These are phyloP conservation scores for Epicoccum sorghinum DNA, from an alignment of 2,329 filamentous ascomycete genomes.

Conservation along the genomic window DNA sequence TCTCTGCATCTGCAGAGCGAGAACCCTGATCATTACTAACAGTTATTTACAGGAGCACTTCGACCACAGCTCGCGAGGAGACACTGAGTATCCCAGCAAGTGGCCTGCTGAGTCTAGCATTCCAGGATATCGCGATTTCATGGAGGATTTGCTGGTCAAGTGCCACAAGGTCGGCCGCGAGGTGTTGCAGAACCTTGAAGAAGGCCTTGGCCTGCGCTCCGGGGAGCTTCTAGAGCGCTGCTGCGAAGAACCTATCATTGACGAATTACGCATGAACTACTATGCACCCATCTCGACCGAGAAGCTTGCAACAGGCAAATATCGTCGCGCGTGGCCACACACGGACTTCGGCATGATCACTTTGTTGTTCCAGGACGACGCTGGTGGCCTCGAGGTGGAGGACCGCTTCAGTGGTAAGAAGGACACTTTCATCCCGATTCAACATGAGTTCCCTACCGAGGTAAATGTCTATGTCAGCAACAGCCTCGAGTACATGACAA, in stretches of 20 bases:
- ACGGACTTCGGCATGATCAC: constrained; percentile 37
- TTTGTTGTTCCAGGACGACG: constrained; percentile 40
- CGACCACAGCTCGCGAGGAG: background rate
- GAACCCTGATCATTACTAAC: background rate
- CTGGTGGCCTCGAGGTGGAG: constrained; percentile 43
- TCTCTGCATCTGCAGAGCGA: too few relatives aligned
- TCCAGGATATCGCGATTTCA: constrained; percentile 20
- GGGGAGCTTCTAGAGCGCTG: constrained; percentile 9
- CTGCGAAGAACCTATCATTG: constrained; percentile 8
- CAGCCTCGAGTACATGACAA: constrained; percentile 49
- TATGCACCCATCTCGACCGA: constrained; percentile 20
- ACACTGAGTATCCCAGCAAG: background rate
- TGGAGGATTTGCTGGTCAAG: constrained; percentile 21
- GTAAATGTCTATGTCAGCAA: constrained; percentile 53
- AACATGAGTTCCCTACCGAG: constrained; percentile 15
- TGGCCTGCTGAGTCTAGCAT: constrained; percentile 5
- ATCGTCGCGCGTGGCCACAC: constrained; percentile 21
- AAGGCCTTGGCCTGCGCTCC: constrained; percentile 18
- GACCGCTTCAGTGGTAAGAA: constrained; percentile 21
- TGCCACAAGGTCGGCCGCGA: too few relatives aligned
- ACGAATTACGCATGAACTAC: constrained; percentile 23
- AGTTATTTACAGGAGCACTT: constrained; percentile 1
- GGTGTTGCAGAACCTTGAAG: too few relatives aligned
- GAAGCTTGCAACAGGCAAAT: constrained; percentile 5
- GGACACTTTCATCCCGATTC: constrained; percentile 10